These are phyloP conservation scores for Malania oleifera DNA, from an alignment of 164 flowering plant species.

Conservation along the genomic window DNA sequence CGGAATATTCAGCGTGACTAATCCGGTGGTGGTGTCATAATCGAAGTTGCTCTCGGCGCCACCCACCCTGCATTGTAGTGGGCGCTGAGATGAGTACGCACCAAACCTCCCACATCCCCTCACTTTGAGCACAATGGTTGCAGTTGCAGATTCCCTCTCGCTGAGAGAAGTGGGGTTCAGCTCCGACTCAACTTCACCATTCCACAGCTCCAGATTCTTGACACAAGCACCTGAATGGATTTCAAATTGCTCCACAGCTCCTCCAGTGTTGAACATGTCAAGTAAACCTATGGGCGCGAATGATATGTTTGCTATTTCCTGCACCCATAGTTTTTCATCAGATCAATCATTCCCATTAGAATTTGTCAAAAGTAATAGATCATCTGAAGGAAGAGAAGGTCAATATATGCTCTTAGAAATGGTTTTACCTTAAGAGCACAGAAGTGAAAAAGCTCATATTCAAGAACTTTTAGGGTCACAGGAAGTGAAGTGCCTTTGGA, in stretches of 20 bases:
- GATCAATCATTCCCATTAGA: not conserved
- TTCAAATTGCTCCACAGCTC: slow-evolving; percentile 68
- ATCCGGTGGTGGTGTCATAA: slow-evolving; percentile 48
- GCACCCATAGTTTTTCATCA: slow-evolving; percentile 10
- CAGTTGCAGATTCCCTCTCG: slow-evolving; percentile 38
- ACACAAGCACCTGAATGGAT: slow-evolving; percentile 23
- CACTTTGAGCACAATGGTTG: slow-evolving; percentile 44
- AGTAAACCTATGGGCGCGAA: slow-evolving; percentile 89
- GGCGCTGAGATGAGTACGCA: slow-evolving; percentile 68
- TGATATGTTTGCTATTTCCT: slow-evolving; percentile 65
- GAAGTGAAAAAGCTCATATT: slow-evolving; percentile 80
- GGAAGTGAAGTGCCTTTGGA: slow-evolving; percentile 77
- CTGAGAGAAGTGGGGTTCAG: slow-evolving; percentile 23
- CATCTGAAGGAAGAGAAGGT: not conserved
- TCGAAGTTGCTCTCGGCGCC: slow-evolving; percentile 34
- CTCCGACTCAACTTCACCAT: slow-evolving; percentile 43
- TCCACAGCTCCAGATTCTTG: slow-evolving; percentile 33
- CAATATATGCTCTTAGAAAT: too few species aligned
- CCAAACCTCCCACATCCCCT: slow-evolving; percentile 87
- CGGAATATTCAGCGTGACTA: slow-evolving; percentile 53
- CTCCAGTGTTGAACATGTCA: slow-evolving; percentile 82
- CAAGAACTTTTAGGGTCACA: slow-evolving; percentile 77
- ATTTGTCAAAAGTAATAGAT: not conserved
- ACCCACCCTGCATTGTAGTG: slow-evolving; percentile 60
- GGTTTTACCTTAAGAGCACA: slow-evolving; percentile 71